Evolutionary conservation across 352 stramenopile species (phyloP), one percentile per base, ranked within the genome.

Genomic region (Phytophthora lateralis): DNA sequence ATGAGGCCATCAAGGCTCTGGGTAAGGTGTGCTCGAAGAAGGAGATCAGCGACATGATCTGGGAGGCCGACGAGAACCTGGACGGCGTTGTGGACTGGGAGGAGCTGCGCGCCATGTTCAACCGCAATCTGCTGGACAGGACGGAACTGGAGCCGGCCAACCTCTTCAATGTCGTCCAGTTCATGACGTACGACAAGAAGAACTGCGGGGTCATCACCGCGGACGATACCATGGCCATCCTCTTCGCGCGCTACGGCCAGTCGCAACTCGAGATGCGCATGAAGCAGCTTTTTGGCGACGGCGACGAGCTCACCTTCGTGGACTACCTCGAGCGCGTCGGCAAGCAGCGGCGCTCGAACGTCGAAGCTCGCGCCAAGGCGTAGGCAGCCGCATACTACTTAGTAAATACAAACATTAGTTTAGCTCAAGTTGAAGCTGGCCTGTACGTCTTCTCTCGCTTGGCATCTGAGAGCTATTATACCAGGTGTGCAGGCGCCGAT

Each of bases 201-300:
- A 95, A 90, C 58, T 97, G 95, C 70, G 93, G 91, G 6, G 85
- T 84, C 38, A 97, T 99, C 63, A 98, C 89, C 3, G 95, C 98
- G 8, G 97, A 99, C 71, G 97, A 99, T 69, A 99, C 96, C 3
- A 99, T 99, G 96, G 94, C 97, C 51, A 98, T 99, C 69, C 78
- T 99, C 14, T 99, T 98, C 72, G 92, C 91, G 39, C 82, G 96
- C 37, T 97, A 97, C 55, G 89, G 83, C 21, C 85, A 93, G 41
- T 88, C 88, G 30, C 81, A 96, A 61, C 76, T 98, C 8, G 91
- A 97, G 63, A 90, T 86, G 69, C 83, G 91, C 62, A 96, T 97
- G 88, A 93, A 91, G 68, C 87, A 93, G 66, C 81, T 97, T 38
- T 97, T 97, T 54, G 89, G 90, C 10, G 90, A 97, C 54, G 90